Evolutionary conservation across 768 basidiomycete species (phyloP).

Genomic region (Phlebiopsis gigantea): DNA sequence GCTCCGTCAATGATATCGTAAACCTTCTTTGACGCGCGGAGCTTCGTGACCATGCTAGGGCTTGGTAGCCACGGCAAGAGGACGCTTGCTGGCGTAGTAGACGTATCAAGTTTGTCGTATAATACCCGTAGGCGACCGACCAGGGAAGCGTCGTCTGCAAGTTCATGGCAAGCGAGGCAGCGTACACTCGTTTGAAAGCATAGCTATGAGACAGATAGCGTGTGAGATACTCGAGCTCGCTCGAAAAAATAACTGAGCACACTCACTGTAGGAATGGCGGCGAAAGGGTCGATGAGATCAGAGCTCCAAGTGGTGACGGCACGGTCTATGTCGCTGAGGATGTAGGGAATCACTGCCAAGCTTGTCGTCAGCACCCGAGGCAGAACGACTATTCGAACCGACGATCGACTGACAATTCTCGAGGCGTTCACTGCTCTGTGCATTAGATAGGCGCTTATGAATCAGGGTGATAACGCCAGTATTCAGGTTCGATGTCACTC

Average conservation of each 20-base stretch:
- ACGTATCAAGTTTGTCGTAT: conserved; percentile 64
- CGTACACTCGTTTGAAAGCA: conserved; percentile 72
- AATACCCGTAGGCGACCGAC: conserved; percentile 59
- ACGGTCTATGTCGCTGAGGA: conserved; percentile 59
- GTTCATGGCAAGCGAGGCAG: conserved; percentile 60
- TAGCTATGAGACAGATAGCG: conserved; percentile 28
- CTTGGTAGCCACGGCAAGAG: conserved; percentile 75
- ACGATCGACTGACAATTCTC: conserved; percentile 45
- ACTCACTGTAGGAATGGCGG: conserved; percentile 44
- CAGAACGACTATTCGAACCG: background rate
- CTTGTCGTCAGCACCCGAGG: background rate
- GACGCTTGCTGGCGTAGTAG: conserved; percentile 68
- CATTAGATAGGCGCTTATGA: conserved; percentile 61
- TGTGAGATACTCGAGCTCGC: background rate
- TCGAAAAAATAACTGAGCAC: background rate
- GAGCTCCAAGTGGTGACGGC: conserved; percentile 61
- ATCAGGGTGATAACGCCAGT: conserved; percentile 56
- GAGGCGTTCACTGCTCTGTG: conserved; percentile 60
- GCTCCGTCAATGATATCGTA: conserved; percentile 61
- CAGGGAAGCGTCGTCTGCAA: conserved; percentile 57
- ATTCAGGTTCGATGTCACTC: conserved; percentile 69
- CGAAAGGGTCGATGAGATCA: conserved; percentile 60
- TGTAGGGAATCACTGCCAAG: conserved; percentile 58
- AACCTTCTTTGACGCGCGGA: conserved; percentile 69
- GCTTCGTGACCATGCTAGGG: conserved; percentile 64